phyloP scores from a whole-genome alignment of 148 eudicot species.

The Rhododendron mucronatum region DNA sequence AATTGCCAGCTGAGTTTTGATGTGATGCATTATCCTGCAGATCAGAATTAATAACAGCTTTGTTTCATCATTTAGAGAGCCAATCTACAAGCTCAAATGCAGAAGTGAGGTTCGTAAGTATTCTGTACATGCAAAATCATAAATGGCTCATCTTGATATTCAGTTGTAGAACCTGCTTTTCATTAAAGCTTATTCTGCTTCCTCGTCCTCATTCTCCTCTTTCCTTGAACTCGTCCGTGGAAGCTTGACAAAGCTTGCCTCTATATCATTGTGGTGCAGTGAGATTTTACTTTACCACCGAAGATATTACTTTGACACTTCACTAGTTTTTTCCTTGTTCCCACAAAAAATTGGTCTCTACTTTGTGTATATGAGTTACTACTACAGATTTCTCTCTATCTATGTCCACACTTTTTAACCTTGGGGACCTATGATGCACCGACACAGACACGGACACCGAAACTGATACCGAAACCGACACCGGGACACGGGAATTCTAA shows the following conservation, averaged over 20 bases:
- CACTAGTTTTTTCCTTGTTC: background rate
- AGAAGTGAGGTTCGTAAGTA: constrained; percentile 75
- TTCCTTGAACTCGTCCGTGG: background rate
- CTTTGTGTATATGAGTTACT: background rate
- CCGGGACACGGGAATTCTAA: too few species aligned
- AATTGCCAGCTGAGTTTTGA: constrained; percentile 12
- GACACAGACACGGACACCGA: too few species aligned
- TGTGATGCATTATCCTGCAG: constrained; percentile 48
- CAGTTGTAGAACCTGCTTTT: background rate
- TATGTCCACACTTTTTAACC: background rate
- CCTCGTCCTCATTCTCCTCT: background rate
- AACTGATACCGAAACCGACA: too few species aligned
- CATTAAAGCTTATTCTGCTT: background rate
- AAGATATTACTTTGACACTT: background rate
- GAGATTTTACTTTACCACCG: background rate
- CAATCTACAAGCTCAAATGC: constrained; percentile 97
- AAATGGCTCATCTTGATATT: background rate
- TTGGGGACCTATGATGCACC: background rate
- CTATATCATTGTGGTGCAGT: background rate
- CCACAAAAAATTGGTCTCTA: background rate
- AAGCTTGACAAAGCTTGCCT: background rate
- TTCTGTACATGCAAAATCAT: background rate
- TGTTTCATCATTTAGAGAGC: constrained; percentile 95
- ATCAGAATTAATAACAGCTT: constrained; percentile 98
- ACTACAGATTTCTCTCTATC: background rate